phyloP scores from a whole-genome alignment of 108 stramenopile genomes.

The Aureococcus anophagefferens region DNA sequence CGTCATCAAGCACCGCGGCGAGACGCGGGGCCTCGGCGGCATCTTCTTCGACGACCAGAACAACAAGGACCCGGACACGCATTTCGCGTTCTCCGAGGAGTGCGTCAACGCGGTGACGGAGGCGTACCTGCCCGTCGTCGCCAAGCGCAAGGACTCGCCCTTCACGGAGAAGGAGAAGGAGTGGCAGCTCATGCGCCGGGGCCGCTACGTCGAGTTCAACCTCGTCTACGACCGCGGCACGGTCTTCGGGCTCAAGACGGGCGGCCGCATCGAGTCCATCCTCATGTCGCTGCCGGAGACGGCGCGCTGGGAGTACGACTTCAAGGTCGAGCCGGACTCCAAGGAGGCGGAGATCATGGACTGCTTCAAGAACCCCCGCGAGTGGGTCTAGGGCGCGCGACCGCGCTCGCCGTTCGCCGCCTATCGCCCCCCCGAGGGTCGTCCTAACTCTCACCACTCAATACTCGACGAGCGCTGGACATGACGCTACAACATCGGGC shows the following conservation, averaged over 20 bases:
- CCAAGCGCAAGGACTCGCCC: slow-evolving; percentile 72
- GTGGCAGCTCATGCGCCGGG: slow-evolving; percentile 87
- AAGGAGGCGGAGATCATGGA: slow-evolving; percentile 88
- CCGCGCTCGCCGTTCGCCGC: no score
- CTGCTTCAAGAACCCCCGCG: slow-evolving; percentile 73
- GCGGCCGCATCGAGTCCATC: slow-evolving; percentile 94
- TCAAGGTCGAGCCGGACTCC: slow-evolving; percentile 61
- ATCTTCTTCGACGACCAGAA: slow-evolving; percentile 98
- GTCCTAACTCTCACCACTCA: no score
- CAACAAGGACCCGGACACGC: slow-evolving; percentile 71
- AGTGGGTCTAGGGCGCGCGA: slow-evolving; percentile 84
- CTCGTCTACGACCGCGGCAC: slow-evolving; percentile 97
- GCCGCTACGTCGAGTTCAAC: slow-evolving; percentile 98
- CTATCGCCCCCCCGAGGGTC: no score
- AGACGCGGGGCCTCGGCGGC: slow-evolving; percentile 92
- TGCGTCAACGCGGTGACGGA: slow-evolving; percentile 71
- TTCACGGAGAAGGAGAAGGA: slow-evolving; percentile 83
- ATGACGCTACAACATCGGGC: no score
- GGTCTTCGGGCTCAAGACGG: slow-evolving; percentile 95
- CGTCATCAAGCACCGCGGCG: slow-evolving; percentile 80
- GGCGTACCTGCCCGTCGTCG: slow-evolving; percentile 84
- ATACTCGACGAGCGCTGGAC: no score
- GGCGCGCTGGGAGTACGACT: slow-evolving; percentile 93
- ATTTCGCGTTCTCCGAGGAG: slow-evolving; percentile 75
- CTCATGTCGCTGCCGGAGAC: slow-evolving; percentile 97